Evolutionary conservation across 108 stramenopile species (phyloP).

Genomic region (Chaetoceros tenuissimus): DNA sequence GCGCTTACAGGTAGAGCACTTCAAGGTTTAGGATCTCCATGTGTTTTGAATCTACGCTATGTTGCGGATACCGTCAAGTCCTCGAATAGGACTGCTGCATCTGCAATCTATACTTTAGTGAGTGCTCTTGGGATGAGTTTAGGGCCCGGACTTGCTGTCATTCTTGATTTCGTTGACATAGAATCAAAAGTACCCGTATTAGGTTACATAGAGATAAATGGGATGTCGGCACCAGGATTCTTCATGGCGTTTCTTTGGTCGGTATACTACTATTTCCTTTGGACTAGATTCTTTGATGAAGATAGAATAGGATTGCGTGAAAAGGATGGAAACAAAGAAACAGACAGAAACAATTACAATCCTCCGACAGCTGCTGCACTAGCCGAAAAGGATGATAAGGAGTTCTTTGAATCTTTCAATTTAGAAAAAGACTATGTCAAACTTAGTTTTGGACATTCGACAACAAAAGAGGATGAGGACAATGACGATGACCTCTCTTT

Average conservation of each 20-base stretch:
- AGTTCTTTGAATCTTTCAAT: neutral
- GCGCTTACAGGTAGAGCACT: constrained; percentile 72
- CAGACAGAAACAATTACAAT: neutral
- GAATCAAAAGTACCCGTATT: constrained; percentile 26
- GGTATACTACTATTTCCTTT: constrained; percentile 22
- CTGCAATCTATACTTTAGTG: constrained; percentile 71
- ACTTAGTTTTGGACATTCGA: no score
- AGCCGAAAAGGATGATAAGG: neutral
- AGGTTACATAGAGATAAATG: constrained; percentile 46
- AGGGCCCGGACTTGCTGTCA: constrained; percentile 73
- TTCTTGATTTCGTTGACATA: constrained; percentile 45
- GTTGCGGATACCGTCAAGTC: constrained; percentile 79
- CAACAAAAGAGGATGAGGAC: neutral
- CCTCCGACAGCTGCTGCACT: constrained; percentile 6
- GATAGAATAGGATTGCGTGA: constrained; percentile 48
- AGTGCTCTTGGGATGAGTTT: constrained; percentile 74
- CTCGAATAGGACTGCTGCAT: constrained; percentile 61
- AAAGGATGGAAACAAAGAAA: neutral
- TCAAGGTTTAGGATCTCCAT: constrained; percentile 78
- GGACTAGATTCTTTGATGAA: constrained; percentile 35
- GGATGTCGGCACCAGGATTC: constrained; percentile 62
- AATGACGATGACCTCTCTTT: no score
- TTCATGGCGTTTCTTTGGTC: constrained; percentile 49
- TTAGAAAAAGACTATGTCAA: neutral
- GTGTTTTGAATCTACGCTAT: constrained; percentile 77